Evolutionary conservation across 768 basidiomycete species (phyloP), one percentile per base, ranked within the genome.

Genomic region (Roridomyces roridus): DNA sequence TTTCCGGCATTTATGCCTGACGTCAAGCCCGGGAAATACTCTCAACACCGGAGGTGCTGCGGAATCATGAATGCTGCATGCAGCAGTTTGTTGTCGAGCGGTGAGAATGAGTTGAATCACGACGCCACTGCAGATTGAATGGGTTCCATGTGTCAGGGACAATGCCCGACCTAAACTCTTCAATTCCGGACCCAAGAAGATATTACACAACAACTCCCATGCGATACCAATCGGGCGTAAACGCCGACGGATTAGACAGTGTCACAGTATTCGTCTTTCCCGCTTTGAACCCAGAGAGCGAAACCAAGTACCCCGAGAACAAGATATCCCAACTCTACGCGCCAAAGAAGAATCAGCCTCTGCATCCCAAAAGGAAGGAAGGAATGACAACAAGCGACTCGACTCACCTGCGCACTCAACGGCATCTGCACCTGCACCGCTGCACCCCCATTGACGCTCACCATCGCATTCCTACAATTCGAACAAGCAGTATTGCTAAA

Each of bases 281-380:
- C 9, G 78, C 62, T 20, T 69, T 73, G 67, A 81, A 82, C 2
- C 79, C 80, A 17, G 76, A 55, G 28, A 79, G 67, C 18, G 75
- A 71, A 1, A 80, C 69, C 20, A 77, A 65, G 60, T 75, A 81
- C 15, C 79, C 80, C 0, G 69, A 65, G 25, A 74, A 65, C 17
- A 79, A 37, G 45, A 77, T 80, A 57, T 81, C 76, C 79, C 80
- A 81, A 66, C 70, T 79, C 80, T 82, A 26, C 24, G 42, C 12
- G 43, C 39, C 24, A 15, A 28, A 28, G n/a, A 21, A 34, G 31
- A 8, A 35, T 20, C 31, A 37, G 18, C 10, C 41, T 46, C 12
- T n/a, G n/a, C n/a, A n/a, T n/a, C n/a, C n/a, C n/a, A n/a, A n/a
- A n/a, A 40, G 21, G 3, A 23, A 40, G 7, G 5, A 25, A 25